Evolutionary conservation across 805 yeast species (phyloP).

Genomic region (Yarrowia porcina): DNA sequence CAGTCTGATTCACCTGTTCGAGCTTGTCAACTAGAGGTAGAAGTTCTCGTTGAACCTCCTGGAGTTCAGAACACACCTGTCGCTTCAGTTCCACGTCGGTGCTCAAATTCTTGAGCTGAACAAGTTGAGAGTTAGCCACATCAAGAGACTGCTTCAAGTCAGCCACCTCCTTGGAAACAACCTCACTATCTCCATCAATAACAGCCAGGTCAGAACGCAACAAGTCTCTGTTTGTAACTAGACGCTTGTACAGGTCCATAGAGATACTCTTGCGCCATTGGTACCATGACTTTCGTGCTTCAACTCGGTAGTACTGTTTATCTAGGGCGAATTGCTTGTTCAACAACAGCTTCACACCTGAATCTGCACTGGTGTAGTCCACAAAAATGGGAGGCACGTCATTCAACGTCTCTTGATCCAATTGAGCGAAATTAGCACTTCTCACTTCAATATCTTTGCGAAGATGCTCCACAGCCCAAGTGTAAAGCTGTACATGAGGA

Average conservation of each 20-base stretch:
- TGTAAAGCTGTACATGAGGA: constrained; percentile 3
- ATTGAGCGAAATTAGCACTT: neutral
- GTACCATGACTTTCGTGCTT: constrained; percentile 14
- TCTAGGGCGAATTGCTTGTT: constrained; percentile 20
- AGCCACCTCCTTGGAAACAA: neutral
- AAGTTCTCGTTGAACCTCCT: neutral
- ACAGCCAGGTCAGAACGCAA: neutral
- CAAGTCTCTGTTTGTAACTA: neutral
- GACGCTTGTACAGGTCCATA: neutral
- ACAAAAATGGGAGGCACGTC: constrained; percentile 19
- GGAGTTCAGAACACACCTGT: neutral
- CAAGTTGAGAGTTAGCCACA: neutral
- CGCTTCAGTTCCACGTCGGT: constrained; percentile 11
- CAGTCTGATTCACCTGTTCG: neutral
- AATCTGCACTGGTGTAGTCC: constrained; percentile 10
- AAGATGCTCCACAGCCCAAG: constrained; percentile 13
- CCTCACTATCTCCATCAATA: neutral
- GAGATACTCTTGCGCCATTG: constrained; percentile 16
- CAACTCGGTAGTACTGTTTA: constrained; percentile 14
- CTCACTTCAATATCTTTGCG: constrained; percentile 7
- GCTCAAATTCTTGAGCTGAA: neutral
- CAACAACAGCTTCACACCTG: neutral
- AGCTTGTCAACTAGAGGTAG: neutral
- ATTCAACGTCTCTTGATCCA: constrained; percentile 1
- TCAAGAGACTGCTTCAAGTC: neutral